A percentile compares a stretch with the other conserved stretches of the same genome.
These are phyloP conservation scores for Globisporangium irregulare DNA, from an alignment of 352 stramenopile genomes.

Conservation along the genomic window DNA sequence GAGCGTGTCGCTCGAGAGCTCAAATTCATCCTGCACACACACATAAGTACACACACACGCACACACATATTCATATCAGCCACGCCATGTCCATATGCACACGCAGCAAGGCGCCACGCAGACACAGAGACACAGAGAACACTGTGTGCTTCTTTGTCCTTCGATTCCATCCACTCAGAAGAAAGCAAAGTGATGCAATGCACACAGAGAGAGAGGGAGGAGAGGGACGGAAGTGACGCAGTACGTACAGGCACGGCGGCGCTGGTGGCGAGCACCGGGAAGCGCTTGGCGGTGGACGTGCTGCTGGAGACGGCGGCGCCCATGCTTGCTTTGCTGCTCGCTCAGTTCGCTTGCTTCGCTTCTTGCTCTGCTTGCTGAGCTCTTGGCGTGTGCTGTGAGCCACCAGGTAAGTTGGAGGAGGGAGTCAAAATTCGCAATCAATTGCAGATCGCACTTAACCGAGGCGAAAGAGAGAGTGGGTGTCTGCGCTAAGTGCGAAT, in stretches of 20 bases:
- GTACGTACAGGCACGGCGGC: conserved; percentile 42
- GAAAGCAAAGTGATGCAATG: neutral
- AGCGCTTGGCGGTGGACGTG: conserved; percentile 25
- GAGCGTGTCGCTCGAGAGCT: conserved; percentile 44
- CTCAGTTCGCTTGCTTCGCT: neutral
- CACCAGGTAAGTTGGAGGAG: conserved; percentile 5
- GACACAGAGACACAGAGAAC: neutral
- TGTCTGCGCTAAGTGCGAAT: neutral
- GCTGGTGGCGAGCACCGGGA: conserved; percentile 70
- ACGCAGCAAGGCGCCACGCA: neutral
- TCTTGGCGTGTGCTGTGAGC: conserved; percentile 17
- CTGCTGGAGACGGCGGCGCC: conserved; percentile 46
- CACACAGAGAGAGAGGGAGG: neutral
- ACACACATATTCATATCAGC: neutral
- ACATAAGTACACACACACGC: neutral
- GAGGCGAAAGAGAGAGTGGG: neutral
- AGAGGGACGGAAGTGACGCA: neutral
- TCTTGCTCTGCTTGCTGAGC: conserved; percentile 6
- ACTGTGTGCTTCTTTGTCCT: neutral
- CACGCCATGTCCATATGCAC: neutral
- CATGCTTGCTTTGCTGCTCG: conserved; percentile 29
- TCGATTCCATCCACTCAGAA: neutral
- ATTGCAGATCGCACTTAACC: neutral
- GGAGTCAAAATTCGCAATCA: neutral
- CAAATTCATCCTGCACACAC: conserved; percentile 11